A percentile compares a stretch with the other conserved stretches of the same genome.
Evolutionary conservation across 2,329 filamentous ascomycete species (phyloP).

Genomic region (Monosporascus sp.): DNA sequence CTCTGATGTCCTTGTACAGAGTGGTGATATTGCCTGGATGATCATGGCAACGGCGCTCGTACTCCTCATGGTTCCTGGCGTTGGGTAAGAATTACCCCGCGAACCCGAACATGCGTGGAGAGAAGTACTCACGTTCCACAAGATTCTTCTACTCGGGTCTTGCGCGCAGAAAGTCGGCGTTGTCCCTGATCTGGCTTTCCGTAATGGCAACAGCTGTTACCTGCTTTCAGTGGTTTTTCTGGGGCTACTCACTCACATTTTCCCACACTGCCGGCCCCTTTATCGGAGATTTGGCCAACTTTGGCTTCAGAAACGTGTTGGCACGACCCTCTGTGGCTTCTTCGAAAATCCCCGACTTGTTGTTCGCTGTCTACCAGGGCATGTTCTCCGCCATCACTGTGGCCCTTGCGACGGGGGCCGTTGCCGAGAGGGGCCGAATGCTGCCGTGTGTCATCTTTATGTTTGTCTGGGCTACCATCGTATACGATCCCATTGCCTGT

Average conservation of each 20-base stretch:
- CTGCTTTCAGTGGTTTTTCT: conserved; percentile 93
- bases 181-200: conserved; percentile 87
- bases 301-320: conserved; percentile 73
- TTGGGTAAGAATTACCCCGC: conserved; percentile 50
- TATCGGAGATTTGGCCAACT: conserved; percentile 74
- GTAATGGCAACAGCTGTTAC: conserved; percentile 81
- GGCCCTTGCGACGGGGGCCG: conserved; percentile 76
- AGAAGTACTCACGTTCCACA: conserved; percentile 4
- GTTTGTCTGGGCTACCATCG: conserved; percentile 84
- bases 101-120: background rate
- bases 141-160: conserved; percentile 90
- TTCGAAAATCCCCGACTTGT: conserved; percentile 67
- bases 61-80: conserved; percentile 87
- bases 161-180: conserved; percentile 79
- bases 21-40: conserved; percentile 82
- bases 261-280: conserved; percentile 71
- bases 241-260: conserved; percentile 79
- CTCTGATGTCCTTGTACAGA: conserved; percentile 29
- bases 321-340: conserved; percentile 71
- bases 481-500: conserved; percentile 90
- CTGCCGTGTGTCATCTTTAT: conserved; percentile 86
- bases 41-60: conserved; percentile 77
- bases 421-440: conserved; percentile 83
- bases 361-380: conserved; percentile 82
- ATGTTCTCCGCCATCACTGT: conserved; percentile 87